phyloP scores from a whole-genome alignment of 805 yeast species.

The Yamadazyma kitorensis region DNA sequence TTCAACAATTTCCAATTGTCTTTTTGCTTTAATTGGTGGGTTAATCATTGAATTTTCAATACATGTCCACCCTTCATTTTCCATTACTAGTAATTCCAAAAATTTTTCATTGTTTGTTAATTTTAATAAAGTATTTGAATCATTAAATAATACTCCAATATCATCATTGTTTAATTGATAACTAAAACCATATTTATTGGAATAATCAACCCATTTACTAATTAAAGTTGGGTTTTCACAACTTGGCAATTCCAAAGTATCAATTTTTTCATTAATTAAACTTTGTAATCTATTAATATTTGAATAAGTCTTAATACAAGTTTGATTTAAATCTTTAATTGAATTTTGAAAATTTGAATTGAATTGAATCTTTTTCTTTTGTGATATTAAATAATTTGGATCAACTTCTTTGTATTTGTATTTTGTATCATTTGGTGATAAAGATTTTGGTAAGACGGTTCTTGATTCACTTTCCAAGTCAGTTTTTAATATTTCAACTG shows the following conservation, averaged over 20 bases:
- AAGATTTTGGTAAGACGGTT: conserved; percentile 77
- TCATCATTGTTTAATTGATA: conserved; percentile 88
- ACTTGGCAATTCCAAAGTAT: conserved; percentile 36
- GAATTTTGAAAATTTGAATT: conserved; percentile 37
- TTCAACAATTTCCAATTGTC: conserved; percentile 81
- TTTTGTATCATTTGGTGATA: conserved; percentile 90
- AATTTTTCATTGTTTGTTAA: conserved; percentile 61
- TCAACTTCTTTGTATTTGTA: conserved; percentile 78
- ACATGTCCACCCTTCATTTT: conserved; percentile 46
- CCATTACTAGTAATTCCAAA: conserved; percentile 54
- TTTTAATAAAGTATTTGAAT: conserved; percentile 77
- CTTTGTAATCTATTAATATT: conserved; percentile 43
- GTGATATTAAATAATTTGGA: conserved; percentile 27
- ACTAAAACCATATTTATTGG: conserved; percentile 92
- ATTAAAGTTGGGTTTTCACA: conserved; percentile 66
- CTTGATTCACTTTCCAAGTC: conserved; percentile 69
- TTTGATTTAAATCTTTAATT: conserved; percentile 35
- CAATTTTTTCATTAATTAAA: conserved; percentile 30
- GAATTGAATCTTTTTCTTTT: conserved; percentile 34
- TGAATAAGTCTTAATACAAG: conserved; percentile 34
- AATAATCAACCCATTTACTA: conserved; percentile 97
- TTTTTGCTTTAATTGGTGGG: conserved; percentile 50
- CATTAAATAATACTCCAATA: conserved; percentile 87
- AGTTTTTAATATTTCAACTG: conserved; percentile 66
- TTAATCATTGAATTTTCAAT: conserved; percentile 41